Conservation (phyloP, 257 asterid species). For the Salvia hispanica region DNA sequence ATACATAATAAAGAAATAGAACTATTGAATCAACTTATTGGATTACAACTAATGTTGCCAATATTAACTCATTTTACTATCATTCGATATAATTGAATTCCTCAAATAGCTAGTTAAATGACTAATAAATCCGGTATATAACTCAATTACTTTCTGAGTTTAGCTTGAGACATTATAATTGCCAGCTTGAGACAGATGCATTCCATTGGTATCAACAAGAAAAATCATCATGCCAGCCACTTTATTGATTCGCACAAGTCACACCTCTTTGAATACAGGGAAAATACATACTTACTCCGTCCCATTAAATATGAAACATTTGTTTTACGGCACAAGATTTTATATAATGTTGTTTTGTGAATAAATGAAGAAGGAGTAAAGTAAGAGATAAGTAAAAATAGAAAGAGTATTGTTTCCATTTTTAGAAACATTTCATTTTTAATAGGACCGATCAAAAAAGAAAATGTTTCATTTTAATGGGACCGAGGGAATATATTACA, state of each 20-base stretch:
- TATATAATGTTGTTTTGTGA: too few species aligned
- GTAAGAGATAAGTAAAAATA: too few species aligned
- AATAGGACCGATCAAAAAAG: too few species aligned
- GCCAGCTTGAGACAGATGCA: constrained; percentile 1
- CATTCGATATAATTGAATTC: neutral
- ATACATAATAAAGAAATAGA: too few species aligned
- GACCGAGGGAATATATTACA: neutral
- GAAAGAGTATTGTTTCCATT: too few species aligned
- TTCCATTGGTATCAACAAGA: neutral
- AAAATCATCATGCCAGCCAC: neutral
- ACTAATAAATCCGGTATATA: neutral
- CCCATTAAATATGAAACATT: too few species aligned
- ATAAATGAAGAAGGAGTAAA: too few species aligned
- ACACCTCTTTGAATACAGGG: neutral
- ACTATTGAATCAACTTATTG: neutral
- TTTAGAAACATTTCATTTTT: too few species aligned
- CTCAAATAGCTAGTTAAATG: neutral
- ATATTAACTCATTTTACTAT: neutral
- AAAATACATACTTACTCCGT: neutral
- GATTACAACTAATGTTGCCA: too few species aligned
- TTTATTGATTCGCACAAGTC: neutral
- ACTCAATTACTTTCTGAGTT: neutral
- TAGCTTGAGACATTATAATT: neutral
- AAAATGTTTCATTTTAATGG: too few species aligned
- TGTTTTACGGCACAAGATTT: too few species aligned